Base-by-base conservation (phyloP, 2,329 filamentous ascomycete genomes). In the Atkinsonella texensis region DNA sequence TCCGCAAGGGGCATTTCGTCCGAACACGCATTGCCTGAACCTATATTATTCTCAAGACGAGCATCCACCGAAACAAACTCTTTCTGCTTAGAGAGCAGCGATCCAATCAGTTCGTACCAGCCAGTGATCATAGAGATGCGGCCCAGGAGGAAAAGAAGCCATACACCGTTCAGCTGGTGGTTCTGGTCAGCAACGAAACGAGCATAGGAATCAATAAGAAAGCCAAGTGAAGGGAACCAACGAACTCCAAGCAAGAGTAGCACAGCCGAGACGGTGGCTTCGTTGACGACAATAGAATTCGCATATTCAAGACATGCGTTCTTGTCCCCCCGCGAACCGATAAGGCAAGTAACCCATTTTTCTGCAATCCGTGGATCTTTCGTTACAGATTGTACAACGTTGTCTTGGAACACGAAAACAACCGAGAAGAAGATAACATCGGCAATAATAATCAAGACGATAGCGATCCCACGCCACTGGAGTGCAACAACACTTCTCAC, bases 351-450 rank as follows among this genome's bases (percentile, higher is more conserved):
- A 1, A 94, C 65, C 87, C 88, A 97, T 3, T 76, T 73, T 38
- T 68, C 55, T 2, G 84, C 79, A 28, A 79, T 75, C 1, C 32
- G 56, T 0, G 72, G 71, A 50, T 84, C 62, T 38, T 81, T 74
- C 40, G 77, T 74, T 18, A 77, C 68, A 3, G 78, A 76, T 49
- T 79, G 70, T 12, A 87, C 77, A 20, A 85, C 78, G 59, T 84
- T 84, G 67, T 95, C 87, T 62, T 95, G 79, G 64, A 88, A 87
- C 47, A 97, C 84, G 64, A 97, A 97, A 51, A 95, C 79, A 45
- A 95, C 75, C 2, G 90, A 84, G 68, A 97, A 96, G 75, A 95
- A 95, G 61, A 96, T 83, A 55, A 97, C 89, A 64, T 97, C 90
- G 54, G 81, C 79, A 53, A 96, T 79, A 59, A 97, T 95, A 64